Conservation (phyloP, 352 stramenopile genomes). For the Phytophthora crassamura region DNA sequence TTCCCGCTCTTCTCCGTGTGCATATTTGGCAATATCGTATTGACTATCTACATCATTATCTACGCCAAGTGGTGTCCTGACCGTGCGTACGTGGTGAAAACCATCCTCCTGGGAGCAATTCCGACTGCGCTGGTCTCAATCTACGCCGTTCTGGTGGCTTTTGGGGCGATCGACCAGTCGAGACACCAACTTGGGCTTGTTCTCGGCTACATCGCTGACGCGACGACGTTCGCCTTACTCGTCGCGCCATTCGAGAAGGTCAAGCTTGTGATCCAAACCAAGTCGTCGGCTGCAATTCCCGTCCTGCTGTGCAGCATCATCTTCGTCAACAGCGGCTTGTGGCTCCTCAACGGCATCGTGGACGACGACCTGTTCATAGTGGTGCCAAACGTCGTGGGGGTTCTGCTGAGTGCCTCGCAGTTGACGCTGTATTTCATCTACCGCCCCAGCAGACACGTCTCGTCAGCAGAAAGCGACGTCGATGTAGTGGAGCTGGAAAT, state of each 20-base stretch:
- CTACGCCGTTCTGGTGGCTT: slow-evolving; percentile 30
- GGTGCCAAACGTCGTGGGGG: slow-evolving; percentile 44
- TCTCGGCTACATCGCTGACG: slow-evolving; percentile 32
- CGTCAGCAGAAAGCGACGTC: slow-evolving; percentile 14
- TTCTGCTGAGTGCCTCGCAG: slow-evolving; percentile 45
- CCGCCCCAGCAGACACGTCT: slow-evolving; percentile 11
- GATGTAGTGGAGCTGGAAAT: slow-evolving; percentile 15
- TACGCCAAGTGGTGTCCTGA: slow-evolving; percentile 34
- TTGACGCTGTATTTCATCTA: slow-evolving; percentile 59
- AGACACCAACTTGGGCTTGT: slow-evolving; percentile 22
- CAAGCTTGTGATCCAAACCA: slow-evolving; percentile 32
- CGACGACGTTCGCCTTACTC: slow-evolving; percentile 34
- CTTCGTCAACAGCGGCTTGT: slow-evolving; percentile 59
- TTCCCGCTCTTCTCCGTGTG: slow-evolving; percentile 38
- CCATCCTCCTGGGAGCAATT: background rate
- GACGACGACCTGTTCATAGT: slow-evolving; percentile 56
- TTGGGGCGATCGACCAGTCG: slow-evolving; percentile 25
- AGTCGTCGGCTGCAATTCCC: slow-evolving; percentile 48
- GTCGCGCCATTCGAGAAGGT: slow-evolving; percentile 40
- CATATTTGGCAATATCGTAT: slow-evolving; percentile 30
- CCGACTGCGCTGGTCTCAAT: slow-evolving; percentile 21
- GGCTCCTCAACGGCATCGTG: slow-evolving; percentile 56
- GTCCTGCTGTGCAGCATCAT: slow-evolving; percentile 59
- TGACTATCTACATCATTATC: slow-evolving; percentile 26
- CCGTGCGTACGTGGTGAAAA: slow-evolving; percentile 25